Percentiles rank a stretch among this genome's conserved stretches.
Evolutionary conservation across 108 stramenopile species (phyloP).

Genomic region (Schizochytrium sp.): DNA sequence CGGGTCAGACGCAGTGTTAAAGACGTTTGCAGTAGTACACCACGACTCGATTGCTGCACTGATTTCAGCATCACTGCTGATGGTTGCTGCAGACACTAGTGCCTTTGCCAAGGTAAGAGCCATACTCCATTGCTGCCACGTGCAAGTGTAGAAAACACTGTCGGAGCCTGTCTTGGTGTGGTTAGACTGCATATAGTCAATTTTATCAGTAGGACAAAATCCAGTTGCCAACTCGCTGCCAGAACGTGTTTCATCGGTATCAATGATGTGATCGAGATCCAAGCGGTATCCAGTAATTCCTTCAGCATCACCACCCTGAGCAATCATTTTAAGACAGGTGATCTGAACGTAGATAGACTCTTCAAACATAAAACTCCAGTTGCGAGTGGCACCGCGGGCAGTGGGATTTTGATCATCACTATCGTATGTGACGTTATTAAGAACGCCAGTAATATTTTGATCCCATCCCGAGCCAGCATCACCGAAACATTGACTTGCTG

Average conservation of each 20-base stretch:
- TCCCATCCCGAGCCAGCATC: not conserved
- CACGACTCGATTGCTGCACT: not conserved
- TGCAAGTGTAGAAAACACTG: constrained; percentile 1
- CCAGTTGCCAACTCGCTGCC: not conserved
- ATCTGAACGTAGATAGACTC: not conserved
- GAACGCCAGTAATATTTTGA: too few relatives aligned
- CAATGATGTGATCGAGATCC: constrained; percentile 23
- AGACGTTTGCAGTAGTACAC: constrained; percentile 52
- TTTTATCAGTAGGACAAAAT: not conserved
- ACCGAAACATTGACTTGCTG: constrained; percentile 34
- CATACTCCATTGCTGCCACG: constrained; percentile 30
- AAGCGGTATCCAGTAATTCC: constrained; percentile 44
- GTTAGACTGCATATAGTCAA: not conserved
- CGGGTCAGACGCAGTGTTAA: not conserved
- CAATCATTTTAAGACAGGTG: constrained; percentile 33
- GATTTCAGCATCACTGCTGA: not conserved
- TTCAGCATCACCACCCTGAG: not conserved
- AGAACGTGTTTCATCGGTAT: constrained; percentile 17
- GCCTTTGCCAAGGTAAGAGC: constrained; percentile 15
- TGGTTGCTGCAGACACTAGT: not conserved
- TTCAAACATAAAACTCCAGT: not conserved
- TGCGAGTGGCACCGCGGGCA: not conserved
- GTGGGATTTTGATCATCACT: not conserved
- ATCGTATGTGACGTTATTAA: not conserved
- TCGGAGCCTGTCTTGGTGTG: not conserved